A percentile compares a stretch with the other conserved stretches of the same genome.
Evolutionary conservation across 805 yeast species (phyloP).

Genomic region (Candida dendrica): DNA sequence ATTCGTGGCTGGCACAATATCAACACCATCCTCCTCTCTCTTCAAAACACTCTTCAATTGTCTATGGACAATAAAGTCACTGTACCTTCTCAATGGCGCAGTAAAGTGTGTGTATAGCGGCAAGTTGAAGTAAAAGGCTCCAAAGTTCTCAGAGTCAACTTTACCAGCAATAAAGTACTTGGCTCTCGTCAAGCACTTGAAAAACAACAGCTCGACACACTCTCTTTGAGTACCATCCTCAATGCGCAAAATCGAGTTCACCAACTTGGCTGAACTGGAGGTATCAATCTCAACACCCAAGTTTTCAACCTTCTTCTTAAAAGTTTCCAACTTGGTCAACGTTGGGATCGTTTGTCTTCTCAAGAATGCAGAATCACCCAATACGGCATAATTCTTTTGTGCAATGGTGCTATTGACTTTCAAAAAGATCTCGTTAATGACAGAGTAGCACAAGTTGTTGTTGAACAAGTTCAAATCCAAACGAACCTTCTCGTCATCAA

Average conservation of each 20-base stretch:
- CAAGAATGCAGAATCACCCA: slow-evolving; percentile 77
- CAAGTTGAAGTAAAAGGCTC: slow-evolving; percentile 74
- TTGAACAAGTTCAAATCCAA: slow-evolving; percentile 69
- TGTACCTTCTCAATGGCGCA: slow-evolving; percentile 87
- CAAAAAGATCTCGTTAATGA: slow-evolving; percentile 69
- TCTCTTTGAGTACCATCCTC: slow-evolving; percentile 55
- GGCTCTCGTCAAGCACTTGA: slow-evolving; percentile 78
- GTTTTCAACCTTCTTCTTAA: slow-evolving; percentile 61
- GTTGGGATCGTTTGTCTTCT: slow-evolving; percentile 87
- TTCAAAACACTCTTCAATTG: slow-evolving; percentile 68
- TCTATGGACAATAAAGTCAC: slow-evolving; percentile 88
- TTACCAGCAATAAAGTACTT: slow-evolving; percentile 86
- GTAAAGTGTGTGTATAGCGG: slow-evolving; percentile 91
- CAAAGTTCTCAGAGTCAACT: slow-evolving; percentile 68
- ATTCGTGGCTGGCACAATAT: slow-evolving; percentile 28
- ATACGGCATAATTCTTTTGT: slow-evolving; percentile 59
- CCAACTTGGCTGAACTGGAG: slow-evolving; percentile 60
- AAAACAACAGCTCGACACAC: slow-evolving; percentile 72
- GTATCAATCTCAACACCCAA: slow-evolving; percentile 70
- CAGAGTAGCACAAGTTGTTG: slow-evolving; percentile 43
- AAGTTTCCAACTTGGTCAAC: slow-evolving; percentile 69
- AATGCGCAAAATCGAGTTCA: slow-evolving; percentile 60
- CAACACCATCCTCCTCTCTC: slow-evolving; percentile 8
- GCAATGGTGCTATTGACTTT: slow-evolving; percentile 85
- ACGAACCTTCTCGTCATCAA: slow-evolving; percentile 79